phyloP scores from a whole-genome alignment of 73 alveolate genomes.

The Tetrahymena malaccensis region DNA sequence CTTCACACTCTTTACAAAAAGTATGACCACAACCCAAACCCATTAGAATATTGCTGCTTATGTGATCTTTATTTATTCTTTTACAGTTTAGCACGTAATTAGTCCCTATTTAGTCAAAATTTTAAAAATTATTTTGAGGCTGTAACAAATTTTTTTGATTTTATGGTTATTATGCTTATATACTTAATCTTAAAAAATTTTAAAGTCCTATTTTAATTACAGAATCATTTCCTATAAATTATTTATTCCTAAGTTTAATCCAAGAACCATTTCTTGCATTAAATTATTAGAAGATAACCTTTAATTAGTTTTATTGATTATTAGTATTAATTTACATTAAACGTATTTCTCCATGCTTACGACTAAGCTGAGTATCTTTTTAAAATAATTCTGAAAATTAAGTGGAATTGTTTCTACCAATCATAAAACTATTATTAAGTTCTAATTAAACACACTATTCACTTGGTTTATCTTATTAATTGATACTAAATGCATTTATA shows the following conservation, averaged over 20 bases:
- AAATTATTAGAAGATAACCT: background rate
- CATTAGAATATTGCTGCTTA: too few relatives aligned
- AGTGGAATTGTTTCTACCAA: background rate
- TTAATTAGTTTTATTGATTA: background rate
- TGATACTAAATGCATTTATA: background rate
- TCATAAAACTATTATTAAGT: background rate
- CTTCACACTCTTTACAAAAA: background rate
- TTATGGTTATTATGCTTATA: background rate
- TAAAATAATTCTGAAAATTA: background rate
- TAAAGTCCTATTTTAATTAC: background rate
- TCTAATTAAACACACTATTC: background rate
- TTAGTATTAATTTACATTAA: background rate
- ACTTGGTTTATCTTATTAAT: background rate
- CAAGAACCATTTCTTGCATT: background rate
- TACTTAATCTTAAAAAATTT: background rate
- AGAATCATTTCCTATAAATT: background rate
- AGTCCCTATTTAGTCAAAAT: background rate
- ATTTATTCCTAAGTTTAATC: background rate
- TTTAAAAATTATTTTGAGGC: background rate
- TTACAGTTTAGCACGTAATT: background rate
- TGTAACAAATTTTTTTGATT: background rate
- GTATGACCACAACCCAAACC: background rate
- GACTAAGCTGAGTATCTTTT: background rate
- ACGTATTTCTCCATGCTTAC: background rate
- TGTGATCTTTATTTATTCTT: too few relatives aligned